Base-by-base conservation (phyloP, 768 basidiomycete species). In the Kwoniella botswanensis region DNA sequence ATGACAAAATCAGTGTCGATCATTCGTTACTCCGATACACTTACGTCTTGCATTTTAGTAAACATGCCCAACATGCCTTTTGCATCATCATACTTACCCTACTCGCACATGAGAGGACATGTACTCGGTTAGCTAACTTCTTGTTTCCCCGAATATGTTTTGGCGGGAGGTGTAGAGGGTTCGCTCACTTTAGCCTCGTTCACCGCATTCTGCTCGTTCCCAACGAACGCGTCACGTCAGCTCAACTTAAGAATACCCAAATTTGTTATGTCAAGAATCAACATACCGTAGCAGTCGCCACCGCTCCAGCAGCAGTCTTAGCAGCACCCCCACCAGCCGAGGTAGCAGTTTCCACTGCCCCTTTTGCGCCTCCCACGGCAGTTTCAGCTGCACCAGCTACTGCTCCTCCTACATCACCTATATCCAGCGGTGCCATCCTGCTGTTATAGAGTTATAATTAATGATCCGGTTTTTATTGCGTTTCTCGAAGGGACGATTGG, bases 61-160 rank as follows among this genome's bases (percentile, higher is more conserved):
- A 70, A 64, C 63, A 46, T 56, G 11, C 58, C 58, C 18, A 70
- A 43, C 68, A 70, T 64, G 2, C 68, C 68, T 17, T 54, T 26
- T 10, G 63, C 68, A 44, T 70, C 55, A 26, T 70, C 56, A 24
- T 35, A 54, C 44, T 68, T 43, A n/a, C 55, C 55, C 67, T 68
- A 43, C 3, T 17, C 24, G 57, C 46, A 50, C 9, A 35, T 17
- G 0, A 59, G 29, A 35, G 35, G 5, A 35, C 7, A 35, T 35
- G 3, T 35, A 52, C 35, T 35, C 6, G 35, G 35, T 35, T 4
- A 35, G 35, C 7, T 4, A 6, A 35, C 35, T 35, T 35, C 5
- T 1, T 35, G 6, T 6, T 35, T 35, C 35, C 35, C 2, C 17
- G 17, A 24, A 13, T n/a, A 35, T 21, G 10, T 11, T 29, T 15